Base-by-base conservation (phyloP, 2,329 filamentous ascomycete genomes). In the Penicillium sp. region DNA sequence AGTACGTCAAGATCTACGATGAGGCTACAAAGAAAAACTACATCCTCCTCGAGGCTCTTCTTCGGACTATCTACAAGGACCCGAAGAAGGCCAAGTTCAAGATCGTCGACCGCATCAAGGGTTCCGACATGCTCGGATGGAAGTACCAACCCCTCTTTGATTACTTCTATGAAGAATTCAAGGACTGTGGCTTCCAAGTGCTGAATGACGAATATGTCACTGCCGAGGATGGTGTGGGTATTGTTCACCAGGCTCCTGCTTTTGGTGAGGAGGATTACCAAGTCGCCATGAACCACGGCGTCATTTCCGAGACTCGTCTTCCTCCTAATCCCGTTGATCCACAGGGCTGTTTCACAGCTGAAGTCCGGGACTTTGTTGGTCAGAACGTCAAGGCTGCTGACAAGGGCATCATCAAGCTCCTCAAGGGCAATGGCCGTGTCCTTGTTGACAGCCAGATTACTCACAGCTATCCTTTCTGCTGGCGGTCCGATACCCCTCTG, bases 241-340 rank as follows among this genome's bases (percentile, higher is more conserved):
- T 97, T 61, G 93, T 97, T 44, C 93, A 97, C 75, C 92, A 97
- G 75, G 84, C 93, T 5, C 93, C 93, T 2, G 91, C 92, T 1
- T 97, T 93, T 70, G 93, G 93, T 83, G 91, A 97, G 76, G 93
- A 97, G 63, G 93, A 97, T 87, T 97, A 96, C 80, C 88, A 87
- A 64, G 86, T 94, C 58, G 90, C 89, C 9, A 75, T 92, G 59
- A 86, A 88, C 56, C 81, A 85, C 45, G 92, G 91, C 41, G 83
- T 96, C 66, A 88, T 97, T 70, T 88, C 76, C 60, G 88, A 92
- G 64, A 83, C 85, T 57, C 86, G 90, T 53, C 81, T 86, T 36
- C 91, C 93, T n/a, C 92, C 92, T 0, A 93, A 95, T 70, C 93
- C 93, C 1, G 88, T 97, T n/a, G 88, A 95, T 68, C 89, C 93